Conservation (phyloP, 208 protist species). For the Trypanosoma platydactyli region DNA sequence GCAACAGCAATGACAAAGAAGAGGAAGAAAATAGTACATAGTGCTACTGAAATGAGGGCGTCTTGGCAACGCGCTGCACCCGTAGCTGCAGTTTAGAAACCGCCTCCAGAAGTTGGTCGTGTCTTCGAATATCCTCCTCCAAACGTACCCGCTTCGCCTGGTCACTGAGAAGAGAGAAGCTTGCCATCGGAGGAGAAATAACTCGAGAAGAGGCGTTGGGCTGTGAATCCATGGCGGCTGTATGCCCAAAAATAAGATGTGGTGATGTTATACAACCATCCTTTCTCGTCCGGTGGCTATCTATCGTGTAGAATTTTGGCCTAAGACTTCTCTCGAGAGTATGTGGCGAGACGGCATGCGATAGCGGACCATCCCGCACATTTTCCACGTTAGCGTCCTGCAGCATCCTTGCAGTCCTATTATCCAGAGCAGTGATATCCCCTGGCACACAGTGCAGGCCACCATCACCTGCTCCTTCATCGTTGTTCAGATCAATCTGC, state of each 20-base stretch:
- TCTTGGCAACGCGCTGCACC: constrained; percentile 38
- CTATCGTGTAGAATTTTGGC: background rate
- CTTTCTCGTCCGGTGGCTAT: background rate
- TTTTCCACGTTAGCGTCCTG: background rate
- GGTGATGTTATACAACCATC: background rate
- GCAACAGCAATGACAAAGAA: background rate
- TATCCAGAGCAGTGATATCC: background rate
- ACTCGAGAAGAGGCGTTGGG: constrained; percentile 1
- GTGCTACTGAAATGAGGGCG: constrained; percentile 20
- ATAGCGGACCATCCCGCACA: background rate
- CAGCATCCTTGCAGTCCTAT: background rate
- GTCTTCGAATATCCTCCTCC: constrained; percentile 57
- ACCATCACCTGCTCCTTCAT: background rate
- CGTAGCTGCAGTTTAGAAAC: constrained; percentile 66
- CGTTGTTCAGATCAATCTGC: background rate
- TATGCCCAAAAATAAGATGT: background rate
- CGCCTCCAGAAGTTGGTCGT: constrained; percentile 70
- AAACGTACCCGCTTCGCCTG: constrained; percentile 39
- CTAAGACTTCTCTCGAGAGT: background rate
- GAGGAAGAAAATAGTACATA: constrained; percentile 6
- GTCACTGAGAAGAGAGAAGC: background rate
- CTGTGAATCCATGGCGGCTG: background rate
- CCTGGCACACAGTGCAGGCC: background rate
- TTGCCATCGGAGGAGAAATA: background rate
- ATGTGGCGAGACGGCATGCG: background rate